Percentiles rank a stretch among this genome's conserved stretches.
These are phyloP conservation scores for Geotrichum armillariae DNA, from an alignment of 1,139 yeast species.

Conservation along the genomic window DNA sequence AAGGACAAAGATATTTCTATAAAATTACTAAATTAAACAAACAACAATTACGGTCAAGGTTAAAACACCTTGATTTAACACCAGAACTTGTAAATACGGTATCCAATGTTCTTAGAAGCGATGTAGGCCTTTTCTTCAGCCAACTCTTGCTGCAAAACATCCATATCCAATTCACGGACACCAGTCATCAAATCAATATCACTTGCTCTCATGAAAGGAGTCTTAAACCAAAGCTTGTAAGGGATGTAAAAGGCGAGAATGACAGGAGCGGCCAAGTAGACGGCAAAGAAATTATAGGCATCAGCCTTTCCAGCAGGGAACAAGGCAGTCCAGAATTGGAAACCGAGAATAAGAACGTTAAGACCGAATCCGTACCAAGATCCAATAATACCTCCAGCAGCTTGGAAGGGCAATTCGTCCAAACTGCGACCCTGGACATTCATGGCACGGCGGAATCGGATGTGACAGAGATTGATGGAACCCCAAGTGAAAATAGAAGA, in stretches of 20 bases:
- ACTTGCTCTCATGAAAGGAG: constrained; percentile 40
- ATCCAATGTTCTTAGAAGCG: constrained; percentile 38
- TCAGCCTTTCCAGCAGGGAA: constrained; percentile 54
- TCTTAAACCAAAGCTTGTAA: constrained; percentile 48
- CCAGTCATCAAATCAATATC: constrained; percentile 55
- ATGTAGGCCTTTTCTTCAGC: constrained; percentile 46
- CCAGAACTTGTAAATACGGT: constrained; percentile 45
- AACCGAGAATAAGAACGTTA: constrained; percentile 51
- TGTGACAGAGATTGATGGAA: constrained; percentile 66
- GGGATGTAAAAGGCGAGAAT: constrained; percentile 47
- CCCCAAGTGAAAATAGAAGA: constrained; percentile 79
- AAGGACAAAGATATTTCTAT: no score
- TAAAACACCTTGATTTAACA: no score
- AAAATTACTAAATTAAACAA: no score
- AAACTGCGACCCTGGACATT: constrained; percentile 59
- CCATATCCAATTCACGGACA: constrained; percentile 52
- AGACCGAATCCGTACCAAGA: constrained; percentile 52
- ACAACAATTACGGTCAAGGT: no score
- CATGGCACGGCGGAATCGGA: constrained; percentile 60
- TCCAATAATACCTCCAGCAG: constrained; percentile 57
- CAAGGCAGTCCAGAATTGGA: constrained; percentile 72
- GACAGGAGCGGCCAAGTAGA: constrained; percentile 52
- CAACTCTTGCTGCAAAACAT: constrained; percentile 49
- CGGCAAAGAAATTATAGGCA: constrained; percentile 49
- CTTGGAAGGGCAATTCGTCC: constrained; percentile 64